Evolutionary conservation across 805 yeast species (phyloP), one percentile per base, ranked within the genome.

Genomic region (Kodamaea fukazawae): DNA sequence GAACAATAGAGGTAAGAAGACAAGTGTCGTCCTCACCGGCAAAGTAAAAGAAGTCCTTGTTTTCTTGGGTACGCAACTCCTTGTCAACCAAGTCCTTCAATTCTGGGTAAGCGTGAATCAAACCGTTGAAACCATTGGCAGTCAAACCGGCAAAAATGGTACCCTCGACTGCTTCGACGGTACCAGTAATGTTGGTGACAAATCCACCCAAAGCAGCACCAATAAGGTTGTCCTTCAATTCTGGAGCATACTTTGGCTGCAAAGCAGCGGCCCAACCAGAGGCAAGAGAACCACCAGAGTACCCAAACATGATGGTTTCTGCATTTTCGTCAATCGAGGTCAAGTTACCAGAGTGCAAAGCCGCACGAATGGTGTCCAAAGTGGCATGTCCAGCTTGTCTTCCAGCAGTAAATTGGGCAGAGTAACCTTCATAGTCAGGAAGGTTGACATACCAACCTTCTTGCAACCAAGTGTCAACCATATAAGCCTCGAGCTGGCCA

Each of bases 261-360:
- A 63, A 45, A 7, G 60, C 53, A 3, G 65, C 59, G 10, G 69
- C 70, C 71, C 71, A 67, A 5, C 63, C 57, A 12, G 63, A 38
- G 10, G 71, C 67, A 22, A 65, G 42, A 1, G 67, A 52, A 7
- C 70, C 71, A n/a, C 72, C 72, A 3, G 67, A 61, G 38, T 60
- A 67, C 0, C 72, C 72, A 63, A 63, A 63, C 33, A 65, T 27
- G 3, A 40, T 44, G 4, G 49, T 43, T 12, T 45, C 32, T 1
- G 67, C 58, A 28, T 51, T 47, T 4, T 44, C 13, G 8, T 42
- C 28, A 14, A 60, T 29, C 3, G 55, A 55, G 1, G 63, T 48
- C 14, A 42, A 29, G 13, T 49, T 36, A 2, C 43, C 45, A 7
- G 54, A 39, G 4, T 26, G 13, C 16, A 53, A 29, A 13, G 45